Base-by-base conservation (phyloP, 129 eudicot genomes). In the Silybum marianum region DNA sequence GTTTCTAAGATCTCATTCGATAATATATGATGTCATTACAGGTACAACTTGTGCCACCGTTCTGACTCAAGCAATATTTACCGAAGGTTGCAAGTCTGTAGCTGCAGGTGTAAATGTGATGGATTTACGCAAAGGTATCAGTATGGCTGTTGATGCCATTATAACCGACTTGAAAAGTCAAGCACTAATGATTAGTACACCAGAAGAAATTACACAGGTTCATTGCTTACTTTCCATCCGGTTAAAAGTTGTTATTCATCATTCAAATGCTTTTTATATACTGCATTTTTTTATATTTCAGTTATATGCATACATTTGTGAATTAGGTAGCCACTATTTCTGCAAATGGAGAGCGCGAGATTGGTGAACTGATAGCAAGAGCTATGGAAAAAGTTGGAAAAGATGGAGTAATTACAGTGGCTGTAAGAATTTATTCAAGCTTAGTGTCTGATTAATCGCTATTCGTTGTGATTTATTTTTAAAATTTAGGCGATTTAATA, bases 21-120 rank as follows among this genome's bases (percentile, higher is more conserved):
- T 60, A 73, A 75, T 73, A 60, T 34, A 25, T 82, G 58, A 25
- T 80, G 54, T 84, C 80, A 82, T 58, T 67, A 69, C 89, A 95
- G 98, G 98, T 80, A 95, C 99, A n/a, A 95, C 99, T 54, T 95
- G 99, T 89, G 99, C 99, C 69, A 95, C 99, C 46, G 97, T 95
- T 69, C 83, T 95, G 84, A 90, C 99, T 78, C 99, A 95, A 86
- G 93, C 99, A 70, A 95, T 95, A 81, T 88, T 89, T 80, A 76
- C 80, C 14, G 99, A 95, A 89, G 99, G 99, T 63, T 95, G 94
- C 87, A 92, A 95, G 78, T 90, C 97, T 12, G 86, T 90, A 34
- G 94, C 97, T 51, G 93, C 91, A 69, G 97, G 99, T 40, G 91
- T 92, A 73, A 95, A 91, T 87, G 99, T 87, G 44, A 92, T 95